Evolutionary conservation across 306 rosid species (phyloP).

Genomic region (Vigna unguiculata): DNA sequence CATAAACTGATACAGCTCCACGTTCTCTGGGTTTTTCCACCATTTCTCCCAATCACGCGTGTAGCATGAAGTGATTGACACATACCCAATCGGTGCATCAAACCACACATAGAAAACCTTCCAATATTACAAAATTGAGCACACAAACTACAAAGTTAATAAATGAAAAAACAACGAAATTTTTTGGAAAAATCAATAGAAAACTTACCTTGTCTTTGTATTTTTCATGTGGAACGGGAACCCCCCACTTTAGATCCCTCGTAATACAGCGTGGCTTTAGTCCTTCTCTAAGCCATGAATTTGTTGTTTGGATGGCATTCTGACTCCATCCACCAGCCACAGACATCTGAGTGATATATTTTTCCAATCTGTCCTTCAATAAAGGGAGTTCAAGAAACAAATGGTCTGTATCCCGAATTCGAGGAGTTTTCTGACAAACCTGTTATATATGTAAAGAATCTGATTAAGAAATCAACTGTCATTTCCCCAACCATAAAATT

Average conservation of each 20-base stretch:
- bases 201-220: constrained; percentile 81
- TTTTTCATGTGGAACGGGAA: constrained; percentile 93
- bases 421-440: constrained; percentile 83
- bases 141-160: constrained; percentile 7
- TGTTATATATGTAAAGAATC: constrained; percentile 43
- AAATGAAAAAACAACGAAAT: neutral
- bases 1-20: constrained; percentile 94
- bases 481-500: constrained; percentile 32
- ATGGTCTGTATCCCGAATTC: constrained; percentile 86
- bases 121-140: constrained; percentile 34
- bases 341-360: constrained; percentile 73
- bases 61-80: constrained; percentile 91
- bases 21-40: constrained; percentile 98
- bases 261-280: constrained; percentile 86
- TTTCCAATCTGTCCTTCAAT: constrained; percentile 72
- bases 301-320: constrained; percentile 90
- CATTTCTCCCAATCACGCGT: constrained; percentile 94
- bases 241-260: constrained; percentile 98
- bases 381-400: constrained; percentile 92
- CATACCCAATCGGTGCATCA: constrained; percentile 97
- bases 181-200: constrained; percentile 11
- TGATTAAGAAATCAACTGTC: constrained; percentile 16
- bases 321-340: constrained; percentile 94
- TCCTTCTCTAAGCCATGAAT: constrained; percentile 93
- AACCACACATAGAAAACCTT: constrained; percentile 99